A percentile compares a stretch with the other conserved stretches of the same genome.
Evolutionary conservation across 192 early-diverging fungal genomes (phyloP).

Genomic region (Lobulomyces angularis): DNA sequence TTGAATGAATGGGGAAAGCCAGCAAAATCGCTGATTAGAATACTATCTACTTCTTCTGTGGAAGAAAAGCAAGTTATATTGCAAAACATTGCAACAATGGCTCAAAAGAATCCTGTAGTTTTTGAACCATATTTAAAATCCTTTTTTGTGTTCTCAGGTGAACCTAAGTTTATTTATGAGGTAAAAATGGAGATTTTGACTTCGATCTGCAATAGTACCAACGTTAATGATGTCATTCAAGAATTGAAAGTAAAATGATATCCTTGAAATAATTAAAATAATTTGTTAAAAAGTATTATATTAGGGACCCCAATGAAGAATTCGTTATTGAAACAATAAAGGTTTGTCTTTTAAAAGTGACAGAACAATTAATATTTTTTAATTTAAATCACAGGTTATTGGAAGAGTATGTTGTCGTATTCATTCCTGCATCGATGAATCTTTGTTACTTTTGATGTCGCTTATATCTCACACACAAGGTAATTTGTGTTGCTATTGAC

Average conservation of each 20-base stretch:
- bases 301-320: slow-evolving; percentile 48
- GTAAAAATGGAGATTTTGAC: slow-evolving; percentile 78
- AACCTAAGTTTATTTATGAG: slow-evolving; percentile 64
- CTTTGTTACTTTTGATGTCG: slow-evolving; percentile 24
- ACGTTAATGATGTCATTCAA: slow-evolving; percentile 52
- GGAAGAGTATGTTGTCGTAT: slow-evolving; percentile 6
- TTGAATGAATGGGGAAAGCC: slow-evolving; percentile 46
- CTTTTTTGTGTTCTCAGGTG: slow-evolving; percentile 71
- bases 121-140: slow-evolving; percentile 60
- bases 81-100: slow-evolving; percentile 63
- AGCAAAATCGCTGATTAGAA: slow-evolving; percentile 61
- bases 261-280: not conserved
- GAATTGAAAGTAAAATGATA: slow-evolving; percentile 52
- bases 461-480: slow-evolving; percentile 14
- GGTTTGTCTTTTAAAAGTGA: slow-evolving; percentile 46
- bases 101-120: slow-evolving; percentile 48
- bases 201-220: slow-evolving; percentile 48
- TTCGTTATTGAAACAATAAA: slow-evolving; percentile 56
- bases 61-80: slow-evolving; percentile 71
- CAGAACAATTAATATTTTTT: slow-evolving; percentile 40
- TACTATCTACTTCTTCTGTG: slow-evolving; percentile 47
- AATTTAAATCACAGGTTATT: slow-evolving; percentile 41
- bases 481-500: not conserved
- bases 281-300: slow-evolving; percentile 41
- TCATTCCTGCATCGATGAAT: slow-evolving; percentile 33